A percentile compares a stretch with the other conserved stretches of the same genome.
These are phyloP conservation scores for Capillidium rhysosporum DNA, from an alignment of 371 early-diverging fungal species.

Conservation along the genomic window DNA sequence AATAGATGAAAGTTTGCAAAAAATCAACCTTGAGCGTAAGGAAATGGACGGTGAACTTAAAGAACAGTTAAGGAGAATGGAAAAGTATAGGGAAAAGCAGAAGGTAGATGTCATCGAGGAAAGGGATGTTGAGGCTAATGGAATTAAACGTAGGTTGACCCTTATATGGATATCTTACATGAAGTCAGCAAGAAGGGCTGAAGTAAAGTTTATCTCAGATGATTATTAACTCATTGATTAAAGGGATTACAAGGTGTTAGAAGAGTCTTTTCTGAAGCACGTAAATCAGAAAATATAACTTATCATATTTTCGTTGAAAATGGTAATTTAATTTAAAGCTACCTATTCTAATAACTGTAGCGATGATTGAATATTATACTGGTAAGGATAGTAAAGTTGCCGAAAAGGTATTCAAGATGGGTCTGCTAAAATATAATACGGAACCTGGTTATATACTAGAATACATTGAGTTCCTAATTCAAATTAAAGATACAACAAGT, in stretches of 20 bases:
- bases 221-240: not conserved
- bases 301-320: slow-evolving; percentile 72
- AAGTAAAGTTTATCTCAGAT: slow-evolving; percentile 19
- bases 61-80: slow-evolving; percentile 41
- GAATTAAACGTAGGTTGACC: slow-evolving; percentile 33
- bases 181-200: slow-evolving; percentile 58
- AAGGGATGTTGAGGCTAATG: slow-evolving; percentile 33
- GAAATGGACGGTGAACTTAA: slow-evolving; percentile 64
- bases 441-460: slow-evolving; percentile 49
- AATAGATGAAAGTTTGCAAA: slow-evolving; percentile 16
- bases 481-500: slow-evolving; percentile 81
- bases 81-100: slow-evolving; percentile 41
- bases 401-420: slow-evolving; percentile 78
- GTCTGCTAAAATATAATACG: slow-evolving; percentile 54
- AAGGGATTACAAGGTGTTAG: slow-evolving; percentile 53
- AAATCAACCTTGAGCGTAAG: slow-evolving; percentile 19
- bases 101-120: slow-evolving; percentile 35
- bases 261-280: slow-evolving; percentile 55
- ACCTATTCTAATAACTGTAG: slow-evolving; percentile 14
- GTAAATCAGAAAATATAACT: slow-evolving; percentile 49
- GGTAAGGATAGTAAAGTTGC: slow-evolving; percentile 68
- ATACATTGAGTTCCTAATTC: slow-evolving; percentile 71
- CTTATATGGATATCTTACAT: slow-evolving; percentile 76
- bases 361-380: slow-evolving; percentile 82
- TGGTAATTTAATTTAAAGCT: slow-evolving; percentile 16